phyloP scores from a whole-genome alignment of 108 stramenopile species.

The Nitzschia putrida region DNA sequence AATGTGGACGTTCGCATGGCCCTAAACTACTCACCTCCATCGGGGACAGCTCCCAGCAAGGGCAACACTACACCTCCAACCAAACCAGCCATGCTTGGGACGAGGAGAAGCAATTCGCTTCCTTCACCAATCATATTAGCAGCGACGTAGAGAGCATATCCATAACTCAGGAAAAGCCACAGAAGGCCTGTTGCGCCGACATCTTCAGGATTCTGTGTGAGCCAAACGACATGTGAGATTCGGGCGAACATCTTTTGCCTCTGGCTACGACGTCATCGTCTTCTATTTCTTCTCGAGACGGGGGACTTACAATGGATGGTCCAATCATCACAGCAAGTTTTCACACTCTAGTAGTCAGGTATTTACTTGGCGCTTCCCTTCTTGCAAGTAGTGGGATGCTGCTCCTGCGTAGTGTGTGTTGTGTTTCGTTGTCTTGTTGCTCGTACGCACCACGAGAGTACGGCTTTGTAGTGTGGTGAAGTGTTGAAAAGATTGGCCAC shows the following conservation, averaged over 20 bases:
- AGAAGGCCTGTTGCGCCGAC: constrained; percentile 68
- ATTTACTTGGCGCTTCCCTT: no score
- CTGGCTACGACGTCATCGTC: neutral
- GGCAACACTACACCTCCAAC: constrained; percentile 96
- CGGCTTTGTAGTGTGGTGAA: no score
- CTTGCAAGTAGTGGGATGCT: no score
- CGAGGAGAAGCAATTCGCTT: constrained; percentile 91
- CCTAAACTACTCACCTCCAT: constrained; percentile 63
- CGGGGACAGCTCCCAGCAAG: constrained; percentile 95
- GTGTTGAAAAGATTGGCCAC: no score
- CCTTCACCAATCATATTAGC: constrained; percentile 95
- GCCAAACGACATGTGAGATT: constrained; percentile 2
- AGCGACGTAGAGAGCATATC: constrained; percentile 87
- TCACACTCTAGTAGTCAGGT: no score
- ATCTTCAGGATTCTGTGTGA: constrained; percentile 44
- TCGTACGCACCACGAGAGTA: no score
- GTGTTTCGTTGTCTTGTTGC: no score
- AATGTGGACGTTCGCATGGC: no score
- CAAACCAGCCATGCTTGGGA: constrained; percentile 89
- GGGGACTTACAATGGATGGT: constrained; percentile 32
- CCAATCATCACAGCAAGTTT: constrained; percentile 22
- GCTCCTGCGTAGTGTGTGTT: no score
- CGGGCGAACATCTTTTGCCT: neutral
- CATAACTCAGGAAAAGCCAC: constrained; percentile 90
- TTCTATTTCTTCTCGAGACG: neutral